phyloP scores from a whole-genome alignment of 768 basidiomycete genomes.

The Rhodotorula kratochvilovae region DNA sequence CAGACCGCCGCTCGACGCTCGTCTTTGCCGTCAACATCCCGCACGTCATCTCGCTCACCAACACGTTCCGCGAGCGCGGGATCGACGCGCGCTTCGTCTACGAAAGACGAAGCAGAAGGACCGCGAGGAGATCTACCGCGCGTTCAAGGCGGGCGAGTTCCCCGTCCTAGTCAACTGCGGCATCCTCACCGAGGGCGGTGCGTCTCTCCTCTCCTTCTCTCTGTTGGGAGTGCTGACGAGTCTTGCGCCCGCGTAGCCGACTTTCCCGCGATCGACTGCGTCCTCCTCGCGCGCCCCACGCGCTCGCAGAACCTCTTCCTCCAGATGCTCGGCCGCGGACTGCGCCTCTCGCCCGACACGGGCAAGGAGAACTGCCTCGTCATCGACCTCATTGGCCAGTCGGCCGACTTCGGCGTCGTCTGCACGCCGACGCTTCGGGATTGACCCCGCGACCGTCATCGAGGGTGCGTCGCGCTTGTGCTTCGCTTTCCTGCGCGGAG shows the following conservation, averaged over 20 bases:
- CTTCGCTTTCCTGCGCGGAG: conserved; percentile 22
- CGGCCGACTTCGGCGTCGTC: conserved; percentile 53
- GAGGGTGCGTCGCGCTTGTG: conserved; percentile 55
- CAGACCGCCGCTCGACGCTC: conserved; percentile 68
- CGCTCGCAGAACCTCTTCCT: conserved; percentile 81
- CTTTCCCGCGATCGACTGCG: conserved; percentile 89
- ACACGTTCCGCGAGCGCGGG: conserved; percentile 65
- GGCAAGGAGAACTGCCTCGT: conserved; percentile 79
- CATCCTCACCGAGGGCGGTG: conserved; percentile 36
- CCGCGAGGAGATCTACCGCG: conserved; percentile 60
- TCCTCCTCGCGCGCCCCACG: conserved; percentile 81
- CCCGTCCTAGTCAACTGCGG: conserved; percentile 89
- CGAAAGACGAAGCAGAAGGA: conserved; percentile 62
- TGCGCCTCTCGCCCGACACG: conserved; percentile 74
- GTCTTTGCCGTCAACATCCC: conserved; percentile 84
- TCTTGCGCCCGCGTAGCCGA: conserved; percentile 55
- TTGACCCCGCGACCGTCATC: conserved; percentile 67
- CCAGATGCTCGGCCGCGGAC: conserved; percentile 93
- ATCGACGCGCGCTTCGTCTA: conserved; percentile 80
- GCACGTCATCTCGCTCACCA: conserved; percentile 72
- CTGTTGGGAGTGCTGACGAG: no score
- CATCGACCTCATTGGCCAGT: conserved; percentile 68
- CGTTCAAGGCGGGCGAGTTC: conserved; percentile 67
- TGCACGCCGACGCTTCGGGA: conserved; percentile 76
- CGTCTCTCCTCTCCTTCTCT: background rate